These are phyloP conservation scores for Trametes elegans DNA, from an alignment of 768 basidiomycete species.

Conservation along the genomic window DNA sequence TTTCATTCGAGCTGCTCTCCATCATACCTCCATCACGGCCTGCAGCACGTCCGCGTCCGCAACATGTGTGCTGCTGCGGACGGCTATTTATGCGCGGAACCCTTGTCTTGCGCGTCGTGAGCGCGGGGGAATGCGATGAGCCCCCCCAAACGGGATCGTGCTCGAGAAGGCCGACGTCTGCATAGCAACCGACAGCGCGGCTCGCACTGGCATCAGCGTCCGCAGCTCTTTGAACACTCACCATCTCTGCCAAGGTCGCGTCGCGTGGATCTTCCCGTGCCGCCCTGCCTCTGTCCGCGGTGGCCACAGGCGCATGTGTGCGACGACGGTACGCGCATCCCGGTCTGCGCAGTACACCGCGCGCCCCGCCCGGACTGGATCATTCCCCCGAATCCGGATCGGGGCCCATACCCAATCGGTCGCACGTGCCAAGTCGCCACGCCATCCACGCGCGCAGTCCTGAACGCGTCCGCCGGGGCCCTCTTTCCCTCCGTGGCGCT, in stretches of 20 bases:
- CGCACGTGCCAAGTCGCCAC: background rate
- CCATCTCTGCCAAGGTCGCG: background rate
- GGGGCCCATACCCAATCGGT: background rate
- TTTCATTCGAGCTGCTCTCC: slow-evolving; percentile 1
- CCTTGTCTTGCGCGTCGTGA: slow-evolving; percentile 2
- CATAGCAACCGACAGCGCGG: slow-evolving; percentile 16
- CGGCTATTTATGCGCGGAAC: slow-evolving; percentile 16
- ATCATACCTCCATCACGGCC: background rate
- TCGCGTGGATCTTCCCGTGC: too few species aligned
- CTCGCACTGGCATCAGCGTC: background rate
- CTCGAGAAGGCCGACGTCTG: slow-evolving; percentile 11
- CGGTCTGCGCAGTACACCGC: background rate
- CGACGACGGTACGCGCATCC: background rate
- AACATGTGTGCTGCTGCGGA: slow-evolving; percentile 7
- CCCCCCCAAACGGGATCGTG: slow-evolving; percentile 10
- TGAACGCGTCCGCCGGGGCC: background rate
- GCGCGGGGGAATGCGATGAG: background rate
- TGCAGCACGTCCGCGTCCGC: background rate
- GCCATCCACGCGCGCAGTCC: background rate
- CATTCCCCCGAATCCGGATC: background rate
- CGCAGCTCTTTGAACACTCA: background rate
- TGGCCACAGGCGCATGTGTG: too few species aligned
- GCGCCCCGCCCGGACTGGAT: background rate
- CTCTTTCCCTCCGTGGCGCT: too few species aligned
- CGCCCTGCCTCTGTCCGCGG: too few species aligned